Evolutionary conservation across 2,329 filamentous ascomycete genomes (phyloP).

Genomic region (Phialophora verrucosa): DNA sequence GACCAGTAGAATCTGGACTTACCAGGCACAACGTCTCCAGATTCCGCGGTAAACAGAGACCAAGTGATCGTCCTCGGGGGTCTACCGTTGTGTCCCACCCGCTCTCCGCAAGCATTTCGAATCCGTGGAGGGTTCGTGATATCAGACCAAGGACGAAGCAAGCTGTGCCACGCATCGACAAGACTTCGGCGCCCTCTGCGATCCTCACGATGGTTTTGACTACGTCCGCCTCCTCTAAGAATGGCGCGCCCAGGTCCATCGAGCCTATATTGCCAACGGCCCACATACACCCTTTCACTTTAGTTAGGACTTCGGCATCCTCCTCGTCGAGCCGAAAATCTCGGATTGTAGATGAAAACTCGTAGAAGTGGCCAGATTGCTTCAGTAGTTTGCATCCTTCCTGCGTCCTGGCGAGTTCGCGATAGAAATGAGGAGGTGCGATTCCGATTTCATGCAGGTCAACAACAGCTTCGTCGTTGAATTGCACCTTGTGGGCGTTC

Average conservation of each 20-base stretch:
- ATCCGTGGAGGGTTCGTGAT: slow-evolving; percentile 85
- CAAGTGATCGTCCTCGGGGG: slow-evolving; percentile 78
- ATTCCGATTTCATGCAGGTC: slow-evolving; percentile 61
- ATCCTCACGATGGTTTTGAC: slow-evolving; percentile 86
- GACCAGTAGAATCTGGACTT: slow-evolving; percentile 35
- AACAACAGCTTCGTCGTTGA: slow-evolving; percentile 62
- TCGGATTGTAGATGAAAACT: slow-evolving; percentile 86
- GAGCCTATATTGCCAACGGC: slow-evolving; percentile 97
- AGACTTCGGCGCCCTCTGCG: slow-evolving; percentile 83
- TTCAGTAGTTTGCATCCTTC: slow-evolving; percentile 90
- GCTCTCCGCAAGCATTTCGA: slow-evolving; percentile 86
- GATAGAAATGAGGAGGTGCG: slow-evolving; percentile 97
- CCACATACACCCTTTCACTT: slow-evolving; percentile 97
- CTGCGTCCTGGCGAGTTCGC: slow-evolving; percentile 87
- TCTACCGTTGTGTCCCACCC: slow-evolving; percentile 95
- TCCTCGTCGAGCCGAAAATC: slow-evolving; percentile 85
- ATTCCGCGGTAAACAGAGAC: slow-evolving; percentile 82
- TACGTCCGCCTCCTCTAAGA: slow-evolving; percentile 87
- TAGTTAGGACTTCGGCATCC: slow-evolving; percentile 82
- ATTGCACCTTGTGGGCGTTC: slow-evolving; percentile 51
- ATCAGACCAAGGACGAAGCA: slow-evolving; percentile 96
- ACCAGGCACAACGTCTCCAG: slow-evolving; percentile 76
- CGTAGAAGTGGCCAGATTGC: slow-evolving; percentile 94
- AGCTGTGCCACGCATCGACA: slow-evolving; percentile 92
- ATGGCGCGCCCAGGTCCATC: slow-evolving; percentile 95